Evolutionary conservation across 208 protist genomes (phyloP), one percentile per base, ranked within the genome.

Genomic region (Zelonia costaricensis): DNA sequence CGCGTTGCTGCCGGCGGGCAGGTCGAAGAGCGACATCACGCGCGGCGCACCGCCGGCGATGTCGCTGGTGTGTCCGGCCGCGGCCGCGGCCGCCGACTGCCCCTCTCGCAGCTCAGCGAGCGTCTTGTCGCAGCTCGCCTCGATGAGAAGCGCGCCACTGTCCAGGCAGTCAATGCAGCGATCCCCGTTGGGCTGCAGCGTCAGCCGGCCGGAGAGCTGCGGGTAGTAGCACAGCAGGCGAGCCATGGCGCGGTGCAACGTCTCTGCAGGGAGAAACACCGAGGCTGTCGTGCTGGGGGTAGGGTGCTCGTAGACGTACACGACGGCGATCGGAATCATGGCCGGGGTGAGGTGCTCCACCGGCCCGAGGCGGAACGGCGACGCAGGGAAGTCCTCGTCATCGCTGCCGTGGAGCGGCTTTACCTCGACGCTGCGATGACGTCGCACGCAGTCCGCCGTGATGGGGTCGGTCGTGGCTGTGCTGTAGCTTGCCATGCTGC

Each of bases 1-100:
- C 22, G 54, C 68, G 38, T 80, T 73, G 13, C 31, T 57, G 42
- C 44, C 68, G 10, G 52, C 58, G 16, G 62, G 74, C 7, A 75
- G 44, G 27, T 72, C 47, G 25, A 80, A 66, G 22, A 75, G 49
- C 5, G 57, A 54, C 4, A 70, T 49, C 16, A 58, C 28, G 6
- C 5, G 33, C 9, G 1, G 4, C 5, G 13, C 33, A 2, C 15
- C 23, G 9, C 16, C 5, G 30, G 8, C 3, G 22, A 5, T 5
- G 23, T 22, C 33, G 13, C 39, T 3, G 22, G n/a, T 4, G 35
- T 27, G 6, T 3, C 3, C 53, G 35, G 8, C 33, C 7, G 33
- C 33, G 33, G 33, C 4, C 7, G 7, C 7, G 7, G 33, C 33
- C 10, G n/a, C 16, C 20, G 13, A 15, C 13, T 40, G 28, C 18